phyloP scores from a whole-genome alignment of 1,139 yeast genomes.

The Yamadazyma diospyri region DNA sequence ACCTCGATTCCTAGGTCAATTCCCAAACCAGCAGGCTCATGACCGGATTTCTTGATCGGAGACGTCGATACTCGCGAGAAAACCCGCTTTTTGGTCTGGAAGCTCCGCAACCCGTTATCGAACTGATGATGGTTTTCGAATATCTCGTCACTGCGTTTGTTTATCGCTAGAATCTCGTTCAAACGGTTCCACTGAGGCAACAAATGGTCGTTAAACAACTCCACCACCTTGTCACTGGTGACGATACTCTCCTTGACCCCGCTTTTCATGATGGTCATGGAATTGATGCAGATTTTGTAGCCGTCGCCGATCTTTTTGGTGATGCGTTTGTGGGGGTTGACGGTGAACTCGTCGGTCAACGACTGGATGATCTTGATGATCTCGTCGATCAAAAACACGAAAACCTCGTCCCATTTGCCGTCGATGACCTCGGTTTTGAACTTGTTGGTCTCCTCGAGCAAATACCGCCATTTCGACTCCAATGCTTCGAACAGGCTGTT shows the following conservation, averaged over 20 bases:
- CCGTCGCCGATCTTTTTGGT: slow-evolving; percentile 15
- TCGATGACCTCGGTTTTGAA: slow-evolving; percentile 49
- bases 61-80: slow-evolving; percentile 3
- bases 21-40: slow-evolving; percentile 22
- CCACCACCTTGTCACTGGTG: slow-evolving; percentile 17
- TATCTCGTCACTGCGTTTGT: slow-evolving; percentile 12
- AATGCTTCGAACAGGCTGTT: slow-evolving; percentile 38
- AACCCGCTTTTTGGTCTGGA: slow-evolving; percentile 12
- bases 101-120: slow-evolving; percentile 17
- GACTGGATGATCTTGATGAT: slow-evolving; percentile 25
- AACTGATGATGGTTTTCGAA: slow-evolving; percentile 12
- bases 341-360: slow-evolving; percentile 24
- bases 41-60: slow-evolving; percentile 2
- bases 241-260: slow-evolving; percentile 28
- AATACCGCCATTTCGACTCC: slow-evolving; percentile 34
- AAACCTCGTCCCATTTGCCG: slow-evolving; percentile 54
- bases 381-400: slow-evolving; percentile 41
- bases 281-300: slow-evolving; percentile 33
- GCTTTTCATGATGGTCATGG: slow-evolving; percentile 29
- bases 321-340: slow-evolving; percentile 10
- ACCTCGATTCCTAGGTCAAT: slow-evolving; percentile 37
- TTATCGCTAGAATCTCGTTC: slow-evolving; percentile 19
- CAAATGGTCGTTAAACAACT: slow-evolving; percentile 23
- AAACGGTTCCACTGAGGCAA: slow-evolving; percentile 33
- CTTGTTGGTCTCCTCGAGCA: slow-evolving; percentile 28